Evolutionary conservation across 768 basidiomycete species (phyloP), one percentile per base, ranked within the genome.

Genomic region (Paxillus involutus): DNA sequence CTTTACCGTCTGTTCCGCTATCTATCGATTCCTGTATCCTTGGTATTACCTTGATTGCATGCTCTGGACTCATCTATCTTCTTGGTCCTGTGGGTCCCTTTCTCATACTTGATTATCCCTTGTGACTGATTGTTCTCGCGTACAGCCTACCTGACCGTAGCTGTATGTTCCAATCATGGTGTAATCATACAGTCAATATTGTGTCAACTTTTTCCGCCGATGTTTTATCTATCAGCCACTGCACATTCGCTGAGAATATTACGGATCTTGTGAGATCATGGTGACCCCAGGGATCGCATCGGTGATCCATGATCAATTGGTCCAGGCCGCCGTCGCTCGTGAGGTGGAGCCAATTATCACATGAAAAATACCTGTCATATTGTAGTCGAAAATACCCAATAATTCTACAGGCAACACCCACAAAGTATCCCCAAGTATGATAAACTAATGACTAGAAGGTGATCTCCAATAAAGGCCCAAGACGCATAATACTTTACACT

Each of bases 401-500:
- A 37, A 35, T 42, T 40, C 21, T 24, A 21, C 21, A 21, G 21
- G 21, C 21, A 21, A 21, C 30, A 13, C 30, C 35, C 24, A 21
- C 26, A 26, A 19, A 47, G 29, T 30, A 26, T 39, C 41, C 51
- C 37, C 44, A 46, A 33, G 29, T 26, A 26, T 26, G 26, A 26
- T 26, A 37, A 17, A 26, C 46, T 50, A 40, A 33, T 32, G 32
- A 29, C 45, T 43, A 57, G 33, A 45, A 47, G 13, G 39, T 49
- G 21, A 57, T 42, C 44, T 32, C 47, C 42, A 19, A 53, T 43
- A 55, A 46, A 53, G 6, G 29, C 55, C 53, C 59, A 54, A 60
- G 49, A 68, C 44, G 46, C 51, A 45, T 56, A 58, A 59, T 72
- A 70, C 44, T 67, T 70, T 72, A 70, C 71, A 72, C 49, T 47